Conservation (phyloP, 1,139 yeast genomes). For the Debaryomyces sp. region DNA sequence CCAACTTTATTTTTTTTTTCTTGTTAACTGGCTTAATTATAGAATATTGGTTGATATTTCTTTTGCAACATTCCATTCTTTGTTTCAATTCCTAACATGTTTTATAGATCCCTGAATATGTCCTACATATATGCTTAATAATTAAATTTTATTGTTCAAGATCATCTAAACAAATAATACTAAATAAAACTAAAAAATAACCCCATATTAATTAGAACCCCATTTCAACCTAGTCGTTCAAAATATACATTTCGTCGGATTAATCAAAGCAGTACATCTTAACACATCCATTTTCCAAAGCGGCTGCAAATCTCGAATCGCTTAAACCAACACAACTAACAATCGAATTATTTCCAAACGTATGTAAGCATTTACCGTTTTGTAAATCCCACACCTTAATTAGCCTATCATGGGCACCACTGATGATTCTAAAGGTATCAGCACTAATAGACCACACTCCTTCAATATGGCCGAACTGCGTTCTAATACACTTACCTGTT, state of each 20-base stretch:
- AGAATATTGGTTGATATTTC: not conserved
- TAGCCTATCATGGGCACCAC: slow-evolving; percentile 90
- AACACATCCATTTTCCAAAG: slow-evolving; percentile 84
- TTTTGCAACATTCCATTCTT: not conserved
- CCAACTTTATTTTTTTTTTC: not conserved
- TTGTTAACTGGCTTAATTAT: not conserved
- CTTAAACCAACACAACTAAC: slow-evolving; percentile 89
- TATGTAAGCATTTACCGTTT: slow-evolving; percentile 90
- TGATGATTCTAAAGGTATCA: slow-evolving; percentile 88
- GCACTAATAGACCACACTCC: slow-evolving; percentile 98
- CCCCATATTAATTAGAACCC: not conserved
- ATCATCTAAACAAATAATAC: not conserved
- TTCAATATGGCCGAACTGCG: slow-evolving; percentile 96
- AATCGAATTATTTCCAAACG: slow-evolving; percentile 75
- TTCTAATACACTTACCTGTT: slow-evolving; percentile 84
- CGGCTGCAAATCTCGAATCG: slow-evolving; percentile 88
- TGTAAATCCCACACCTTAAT: slow-evolving; percentile 97
- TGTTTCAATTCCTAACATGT: not conserved
- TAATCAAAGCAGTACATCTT: slow-evolving; percentile 78
- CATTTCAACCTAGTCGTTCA: not conserved
- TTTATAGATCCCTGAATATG: slow-evolving; percentile 1
- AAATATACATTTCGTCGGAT: not conserved
- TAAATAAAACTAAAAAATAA: not conserved
- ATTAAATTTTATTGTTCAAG: not conserved
- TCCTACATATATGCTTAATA: not conserved